phyloP scores from a whole-genome alignment of 768 basidiomycete species.

The Lactarius psammicola region DNA sequence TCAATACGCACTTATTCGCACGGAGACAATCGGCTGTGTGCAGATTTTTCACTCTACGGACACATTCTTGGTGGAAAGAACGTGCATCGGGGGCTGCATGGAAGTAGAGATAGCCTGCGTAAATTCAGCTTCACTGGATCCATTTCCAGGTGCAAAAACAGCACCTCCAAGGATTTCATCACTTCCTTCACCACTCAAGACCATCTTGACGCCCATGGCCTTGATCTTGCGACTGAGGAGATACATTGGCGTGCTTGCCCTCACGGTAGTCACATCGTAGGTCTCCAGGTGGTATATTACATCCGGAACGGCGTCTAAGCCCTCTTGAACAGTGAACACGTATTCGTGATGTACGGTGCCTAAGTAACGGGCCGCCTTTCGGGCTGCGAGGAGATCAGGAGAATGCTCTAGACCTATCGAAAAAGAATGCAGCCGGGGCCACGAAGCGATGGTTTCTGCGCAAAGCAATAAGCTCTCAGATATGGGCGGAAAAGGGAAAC shows the following conservation, averaged over 20 bases:
- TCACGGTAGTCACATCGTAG: conserved; percentile 97
- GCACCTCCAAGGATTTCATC: conserved; percentile 96
- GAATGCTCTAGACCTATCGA: conserved; percentile 94
- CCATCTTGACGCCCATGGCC: conserved; percentile 99
- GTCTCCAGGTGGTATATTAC: conserved; percentile 99
- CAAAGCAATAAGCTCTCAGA: background rate
- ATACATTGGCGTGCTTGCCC: conserved; percentile 99
- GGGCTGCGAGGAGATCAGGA: conserved; percentile 91
- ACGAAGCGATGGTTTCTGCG: conserved; percentile 71
- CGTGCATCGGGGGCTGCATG: conserved; percentile 89
- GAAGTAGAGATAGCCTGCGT: conserved; percentile 94
- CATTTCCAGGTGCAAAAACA: background rate
- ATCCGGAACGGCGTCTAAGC: conserved; percentile 93
- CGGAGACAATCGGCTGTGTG: conserved; percentile 97
- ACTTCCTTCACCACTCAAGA: conserved; percentile 94
- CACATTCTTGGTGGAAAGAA: conserved; percentile 93
- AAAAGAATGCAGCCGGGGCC: conserved; percentile 98
- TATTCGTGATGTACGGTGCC: conserved; percentile 98
- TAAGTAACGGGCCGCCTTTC: conserved; percentile 88
- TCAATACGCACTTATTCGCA: conserved; percentile 86
- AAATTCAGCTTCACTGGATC: conserved; percentile 17
- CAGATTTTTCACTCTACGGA: conserved; percentile 93
- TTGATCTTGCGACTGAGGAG: conserved; percentile 97
- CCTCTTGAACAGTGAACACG: conserved; percentile 97
- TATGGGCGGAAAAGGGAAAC: background rate